Evolutionary conservation across 306 rosid genomes (phyloP).

Genomic region (Ochetophila trinervis): DNA sequence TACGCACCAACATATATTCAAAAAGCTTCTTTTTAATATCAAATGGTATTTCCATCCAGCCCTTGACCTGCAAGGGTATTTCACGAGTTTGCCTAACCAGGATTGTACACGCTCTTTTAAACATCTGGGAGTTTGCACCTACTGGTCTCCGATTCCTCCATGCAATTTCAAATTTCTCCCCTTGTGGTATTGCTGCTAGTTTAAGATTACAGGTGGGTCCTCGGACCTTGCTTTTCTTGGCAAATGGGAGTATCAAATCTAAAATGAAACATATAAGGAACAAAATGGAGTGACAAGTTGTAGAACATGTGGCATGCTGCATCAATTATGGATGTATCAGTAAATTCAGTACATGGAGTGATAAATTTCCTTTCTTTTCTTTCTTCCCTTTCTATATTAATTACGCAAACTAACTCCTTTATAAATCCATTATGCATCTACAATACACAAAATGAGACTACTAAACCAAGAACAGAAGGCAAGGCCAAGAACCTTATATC

Average conservation of each 20-base stretch:
- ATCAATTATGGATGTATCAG: no score
- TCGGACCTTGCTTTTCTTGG: conserved; percentile 2
- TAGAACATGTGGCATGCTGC: not conserved
- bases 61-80: conserved; percentile 12
- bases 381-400: no score
- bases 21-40: conserved; percentile 13
- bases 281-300: not conserved
- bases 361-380: no score
- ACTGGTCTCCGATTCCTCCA: conserved; percentile 14
- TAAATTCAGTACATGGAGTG: no score
- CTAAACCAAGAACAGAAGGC: no score
- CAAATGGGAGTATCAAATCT: not conserved
- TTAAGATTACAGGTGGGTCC: conserved; percentile 17
- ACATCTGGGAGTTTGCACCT: conserved; percentile 8
- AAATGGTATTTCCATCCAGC: conserved; percentile 9
- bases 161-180: conserved; percentile 11
- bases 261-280: not conserved
- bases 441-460: no score
- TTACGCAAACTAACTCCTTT: no score
- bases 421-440: no score
- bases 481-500: no score
- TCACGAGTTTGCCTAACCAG: conserved; percentile 13
- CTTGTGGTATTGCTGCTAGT: not conserved
- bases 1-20: conserved; percentile 11
- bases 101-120: conserved; percentile 11